phyloP scores from a whole-genome alignment of 495 filamentous ascomycete genomes.

The Entonaema liquescens region DNA sequence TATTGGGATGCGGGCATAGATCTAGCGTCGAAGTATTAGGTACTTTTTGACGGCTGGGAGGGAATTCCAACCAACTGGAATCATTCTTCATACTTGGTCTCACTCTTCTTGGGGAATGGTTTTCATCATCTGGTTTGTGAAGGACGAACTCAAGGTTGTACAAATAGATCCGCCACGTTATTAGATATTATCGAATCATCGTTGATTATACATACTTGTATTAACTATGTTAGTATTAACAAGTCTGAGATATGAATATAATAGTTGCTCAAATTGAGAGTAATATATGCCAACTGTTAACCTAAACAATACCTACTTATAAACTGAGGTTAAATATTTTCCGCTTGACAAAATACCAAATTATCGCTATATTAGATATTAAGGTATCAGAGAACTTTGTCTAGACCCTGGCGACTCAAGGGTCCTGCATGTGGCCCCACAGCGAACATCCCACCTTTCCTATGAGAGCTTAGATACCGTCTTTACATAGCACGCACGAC shows the following conservation, averaged over 20 bases:
- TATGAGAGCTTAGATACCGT: constrained; percentile 19
- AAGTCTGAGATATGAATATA: not conserved
- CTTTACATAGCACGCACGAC: constrained; percentile 5
- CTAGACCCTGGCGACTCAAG: constrained; percentile 13
- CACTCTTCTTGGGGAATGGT: not conserved
- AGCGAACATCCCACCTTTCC: not conserved
- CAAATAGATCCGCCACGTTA: not conserved
- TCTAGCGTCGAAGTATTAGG: not conserved
- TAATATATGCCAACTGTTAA: too few species aligned
- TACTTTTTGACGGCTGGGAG: too few species aligned
- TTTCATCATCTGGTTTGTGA: constrained; percentile 9
- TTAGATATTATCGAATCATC: not conserved
- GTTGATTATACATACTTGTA: not conserved
- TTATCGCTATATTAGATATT: not conserved
- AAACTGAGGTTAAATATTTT: too few species aligned
- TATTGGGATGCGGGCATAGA: not conserved
- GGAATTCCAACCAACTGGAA: constrained; percentile 8
- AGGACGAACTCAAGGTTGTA: not conserved
- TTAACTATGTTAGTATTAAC: not conserved
- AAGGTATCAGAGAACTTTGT: not conserved
- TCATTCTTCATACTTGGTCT: constrained; percentile 4
- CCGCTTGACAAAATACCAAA: too few species aligned
- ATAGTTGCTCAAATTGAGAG: too few species aligned
- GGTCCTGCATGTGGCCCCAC: constrained; percentile 22
- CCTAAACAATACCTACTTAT: too few species aligned